Evolutionary conservation across 352 stramenopile species (phyloP).

Genomic region (Phytophthora sansomeana): DNA sequence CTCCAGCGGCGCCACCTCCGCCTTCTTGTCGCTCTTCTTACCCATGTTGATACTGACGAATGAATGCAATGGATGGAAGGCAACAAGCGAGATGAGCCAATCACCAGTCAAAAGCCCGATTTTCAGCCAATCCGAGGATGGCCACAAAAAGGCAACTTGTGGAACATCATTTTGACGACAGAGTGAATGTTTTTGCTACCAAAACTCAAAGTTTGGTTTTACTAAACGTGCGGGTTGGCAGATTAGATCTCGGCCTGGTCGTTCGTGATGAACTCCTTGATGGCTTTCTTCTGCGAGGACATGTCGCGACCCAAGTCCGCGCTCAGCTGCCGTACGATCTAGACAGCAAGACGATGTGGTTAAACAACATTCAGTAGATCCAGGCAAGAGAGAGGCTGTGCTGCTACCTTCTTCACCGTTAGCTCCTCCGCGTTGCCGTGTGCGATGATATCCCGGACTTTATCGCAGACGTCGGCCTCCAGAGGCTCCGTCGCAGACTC

Average conservation of each 20-base stretch:
- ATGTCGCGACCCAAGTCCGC: constrained; percentile 73
- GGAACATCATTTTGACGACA: neutral
- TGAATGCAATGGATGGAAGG: constrained; percentile 47
- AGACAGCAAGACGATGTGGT: neutral
- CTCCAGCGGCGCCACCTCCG: constrained; percentile 18
- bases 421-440: constrained; percentile 79
- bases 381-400: neutral
- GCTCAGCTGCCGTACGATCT: constrained; percentile 82
- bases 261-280: constrained; percentile 83
- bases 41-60: constrained; percentile 41
- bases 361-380: neutral
- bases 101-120: neutral
- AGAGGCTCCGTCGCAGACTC: constrained; percentile 33
- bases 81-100: constrained; percentile 9
- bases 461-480: constrained; percentile 58
- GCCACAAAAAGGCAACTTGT: constrained; percentile 12
- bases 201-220: too few relatives aligned
- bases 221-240: neutral
- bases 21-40: constrained; percentile 45
- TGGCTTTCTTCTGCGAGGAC: constrained; percentile 75
- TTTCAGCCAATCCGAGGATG: neutral
- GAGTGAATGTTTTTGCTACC: neutral
- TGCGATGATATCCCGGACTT: constrained; percentile 83
- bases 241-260: constrained; percentile 33
- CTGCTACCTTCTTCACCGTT: constrained; percentile 82